Conservation (phyloP, 1,284 basidiomycete species). For the Rhodotorula sp. region DNA sequence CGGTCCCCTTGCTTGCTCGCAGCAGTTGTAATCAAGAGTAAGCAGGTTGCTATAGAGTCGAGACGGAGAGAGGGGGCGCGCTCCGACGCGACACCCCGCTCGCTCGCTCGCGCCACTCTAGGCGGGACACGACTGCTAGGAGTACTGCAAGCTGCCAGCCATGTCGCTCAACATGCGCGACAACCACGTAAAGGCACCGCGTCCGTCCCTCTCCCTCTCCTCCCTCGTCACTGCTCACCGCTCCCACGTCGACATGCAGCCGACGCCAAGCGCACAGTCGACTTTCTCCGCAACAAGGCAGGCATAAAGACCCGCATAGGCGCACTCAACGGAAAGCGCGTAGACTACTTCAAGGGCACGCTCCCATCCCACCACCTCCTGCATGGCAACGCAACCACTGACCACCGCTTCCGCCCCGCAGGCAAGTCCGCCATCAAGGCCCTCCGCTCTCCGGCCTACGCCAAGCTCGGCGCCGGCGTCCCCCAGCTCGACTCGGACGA, state of each 20-base stretch:
- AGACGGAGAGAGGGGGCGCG: not conserved
- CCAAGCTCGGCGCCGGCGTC: slow-evolving; percentile 64
- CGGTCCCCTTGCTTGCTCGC: not conserved
- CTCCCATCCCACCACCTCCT: slow-evolving; percentile 30
- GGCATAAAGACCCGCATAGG: slow-evolving; percentile 89
- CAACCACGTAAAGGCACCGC: slow-evolving; percentile 34
- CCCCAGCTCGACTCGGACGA: slow-evolving; percentile 74
- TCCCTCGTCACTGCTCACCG: slow-evolving; percentile 1
- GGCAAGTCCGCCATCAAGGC: slow-evolving; percentile 91
- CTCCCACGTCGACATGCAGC: slow-evolving; percentile 15
- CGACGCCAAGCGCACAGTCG: slow-evolving; percentile 64
- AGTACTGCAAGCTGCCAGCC: too few relatives aligned
- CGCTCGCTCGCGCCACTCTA: not conserved
- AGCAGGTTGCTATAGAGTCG: not conserved
- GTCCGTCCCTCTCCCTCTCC: slow-evolving; percentile 8
- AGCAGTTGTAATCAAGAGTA: not conserved
- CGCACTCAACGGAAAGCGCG: slow-evolving; percentile 87
- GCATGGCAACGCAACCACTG: slow-evolving; percentile 12
- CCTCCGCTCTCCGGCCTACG: slow-evolving; percentile 83
- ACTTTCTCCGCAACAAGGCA: slow-evolving; percentile 80
- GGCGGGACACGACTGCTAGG: not conserved
- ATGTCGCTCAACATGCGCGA: slow-evolving; percentile 25
- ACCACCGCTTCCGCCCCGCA: slow-evolving; percentile 48
- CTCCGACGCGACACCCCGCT: not conserved
- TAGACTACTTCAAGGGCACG: slow-evolving; percentile 97